These are phyloP conservation scores for Flaveria robusta DNA, from an alignment of 129 eudicot species.

Conservation along the genomic window DNA sequence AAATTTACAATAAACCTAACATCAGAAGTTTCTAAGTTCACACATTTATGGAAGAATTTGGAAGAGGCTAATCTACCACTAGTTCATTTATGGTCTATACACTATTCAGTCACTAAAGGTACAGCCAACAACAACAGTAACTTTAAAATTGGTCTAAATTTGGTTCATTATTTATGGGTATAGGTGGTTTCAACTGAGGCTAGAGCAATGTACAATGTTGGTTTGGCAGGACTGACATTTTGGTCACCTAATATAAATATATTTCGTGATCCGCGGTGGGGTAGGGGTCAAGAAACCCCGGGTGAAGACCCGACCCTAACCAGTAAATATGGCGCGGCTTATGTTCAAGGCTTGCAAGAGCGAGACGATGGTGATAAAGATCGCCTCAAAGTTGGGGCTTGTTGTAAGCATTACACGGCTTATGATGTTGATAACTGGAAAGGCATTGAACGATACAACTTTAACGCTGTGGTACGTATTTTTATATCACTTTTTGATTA, in stretches of 20 bases:
- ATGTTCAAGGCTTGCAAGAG: slow-evolving; percentile 81
- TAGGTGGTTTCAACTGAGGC: slow-evolving; percentile 98
- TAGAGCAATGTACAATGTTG: slow-evolving; percentile 97
- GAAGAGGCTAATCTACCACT: slow-evolving; percentile 14
- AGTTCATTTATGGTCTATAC: slow-evolving; percentile 29
- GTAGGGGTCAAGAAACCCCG: slow-evolving; percentile 96
- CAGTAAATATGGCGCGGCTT: slow-evolving; percentile 69
- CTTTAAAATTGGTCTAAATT: slow-evolving; percentile 17
- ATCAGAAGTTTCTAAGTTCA: slow-evolving; percentile 19
- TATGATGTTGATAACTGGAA: slow-evolving; percentile 96
- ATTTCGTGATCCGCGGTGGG: slow-evolving; percentile 98
- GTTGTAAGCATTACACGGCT: slow-evolving; percentile 97
- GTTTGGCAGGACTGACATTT: slow-evolving; percentile 85
- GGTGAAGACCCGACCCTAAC: slow-evolving; percentile 92
- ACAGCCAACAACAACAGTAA: slow-evolving; percentile 14
- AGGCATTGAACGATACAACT: slow-evolving; percentile 71
- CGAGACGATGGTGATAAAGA: slow-evolving; percentile 73
- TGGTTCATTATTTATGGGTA: slow-evolving; percentile 26
- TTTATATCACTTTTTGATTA: background rate
- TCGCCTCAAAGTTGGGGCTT: slow-evolving; percentile 86
- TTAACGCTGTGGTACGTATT: slow-evolving; percentile 73
- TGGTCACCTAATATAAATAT: slow-evolving; percentile 97
- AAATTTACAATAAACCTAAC: slow-evolving; percentile 15
- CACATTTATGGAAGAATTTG: background rate
- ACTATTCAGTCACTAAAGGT: slow-evolving; percentile 5